A percentile compares a stretch with the other conserved stretches of the same genome.
These are phyloP conservation scores for Gossypium rotundifolium DNA, from an alignment of 345 rosid species.

Conservation along the genomic window DNA sequence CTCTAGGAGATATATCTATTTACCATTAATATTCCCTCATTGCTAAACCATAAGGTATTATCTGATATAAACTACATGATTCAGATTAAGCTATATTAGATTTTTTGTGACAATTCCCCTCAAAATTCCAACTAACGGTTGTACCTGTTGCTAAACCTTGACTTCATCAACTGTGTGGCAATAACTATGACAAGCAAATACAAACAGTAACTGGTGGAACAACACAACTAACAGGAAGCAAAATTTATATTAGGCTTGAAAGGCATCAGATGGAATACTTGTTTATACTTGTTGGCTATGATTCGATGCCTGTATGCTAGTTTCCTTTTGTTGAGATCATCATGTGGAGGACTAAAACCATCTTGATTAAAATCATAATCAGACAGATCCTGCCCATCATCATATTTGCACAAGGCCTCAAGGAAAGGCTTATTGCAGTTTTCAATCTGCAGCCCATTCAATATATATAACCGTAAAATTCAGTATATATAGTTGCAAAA, in stretches of 20 bases:
- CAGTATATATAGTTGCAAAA: not conserved
- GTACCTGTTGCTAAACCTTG: not conserved
- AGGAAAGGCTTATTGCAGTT: slow-evolving; percentile 71
- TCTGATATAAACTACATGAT: not conserved
- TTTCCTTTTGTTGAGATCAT: slow-evolving; percentile 57
- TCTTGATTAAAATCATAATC: slow-evolving; percentile 59
- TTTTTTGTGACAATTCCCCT: not conserved
- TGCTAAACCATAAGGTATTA: not conserved
- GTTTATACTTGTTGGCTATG: slow-evolving; percentile 45
- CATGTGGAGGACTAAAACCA: slow-evolving; percentile 46
- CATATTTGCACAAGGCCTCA: slow-evolving; percentile 50
- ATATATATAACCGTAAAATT: not conserved
- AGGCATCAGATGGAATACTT: slow-evolving; percentile 34
- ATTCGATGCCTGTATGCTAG: slow-evolving; percentile 71
- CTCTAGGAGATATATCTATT: not conserved
- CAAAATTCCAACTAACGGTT: not conserved
- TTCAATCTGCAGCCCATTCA: slow-evolving; percentile 52
- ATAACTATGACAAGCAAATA: not conserved
- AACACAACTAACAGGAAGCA: not conserved
- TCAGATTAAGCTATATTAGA: not conserved
- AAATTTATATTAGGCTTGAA: not conserved
- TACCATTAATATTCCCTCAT: not conserved
- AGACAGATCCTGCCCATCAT: slow-evolving; percentile 69
- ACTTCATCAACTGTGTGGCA: not conserved
- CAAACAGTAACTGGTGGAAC: not conserved